These are phyloP conservation scores for Xylariaceae sp. DNA, from an alignment of 2,329 filamentous ascomycete species.

Conservation along the genomic window DNA sequence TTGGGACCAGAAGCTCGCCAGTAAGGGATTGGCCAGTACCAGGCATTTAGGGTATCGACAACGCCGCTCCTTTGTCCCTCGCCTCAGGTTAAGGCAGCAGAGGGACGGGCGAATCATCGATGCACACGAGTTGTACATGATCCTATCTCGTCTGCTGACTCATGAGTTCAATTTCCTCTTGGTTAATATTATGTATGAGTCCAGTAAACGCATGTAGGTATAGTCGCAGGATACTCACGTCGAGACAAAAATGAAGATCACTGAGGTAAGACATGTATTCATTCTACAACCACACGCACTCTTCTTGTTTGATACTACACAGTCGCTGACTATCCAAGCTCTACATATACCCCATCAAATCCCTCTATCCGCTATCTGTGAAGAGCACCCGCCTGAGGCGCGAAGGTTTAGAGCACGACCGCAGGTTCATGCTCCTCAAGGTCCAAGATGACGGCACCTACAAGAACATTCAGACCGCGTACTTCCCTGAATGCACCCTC, in stretches of 20 bases:
- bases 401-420: constrained; percentile 63
- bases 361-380: constrained; percentile 58
- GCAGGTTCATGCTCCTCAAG: constrained; percentile 66
- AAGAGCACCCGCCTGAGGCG: constrained; percentile 48
- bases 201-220: too few species aligned
- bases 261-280: neutral
- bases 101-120: too few species aligned
- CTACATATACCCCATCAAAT: constrained; percentile 72
- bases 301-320: neutral
- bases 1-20: too few species aligned
- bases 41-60: too few species aligned
- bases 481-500: constrained; percentile 56
- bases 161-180: too few species aligned
- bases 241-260: constrained; percentile 11
- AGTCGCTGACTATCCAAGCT: constrained; percentile 39
- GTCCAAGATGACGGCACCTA: constrained; percentile 31
- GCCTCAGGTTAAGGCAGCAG: too few species aligned
- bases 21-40: too few species aligned
- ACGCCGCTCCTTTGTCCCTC: too few species aligned
- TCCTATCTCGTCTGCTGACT: too few species aligned
- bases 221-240: neutral
- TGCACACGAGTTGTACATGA: too few species aligned
- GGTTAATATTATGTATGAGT: too few species aligned
- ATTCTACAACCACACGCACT: neutral
- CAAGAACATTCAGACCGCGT: constrained; percentile 49